Conservation (phyloP, 306 rosid genomes). For the Canavalia ensiformis region DNA sequence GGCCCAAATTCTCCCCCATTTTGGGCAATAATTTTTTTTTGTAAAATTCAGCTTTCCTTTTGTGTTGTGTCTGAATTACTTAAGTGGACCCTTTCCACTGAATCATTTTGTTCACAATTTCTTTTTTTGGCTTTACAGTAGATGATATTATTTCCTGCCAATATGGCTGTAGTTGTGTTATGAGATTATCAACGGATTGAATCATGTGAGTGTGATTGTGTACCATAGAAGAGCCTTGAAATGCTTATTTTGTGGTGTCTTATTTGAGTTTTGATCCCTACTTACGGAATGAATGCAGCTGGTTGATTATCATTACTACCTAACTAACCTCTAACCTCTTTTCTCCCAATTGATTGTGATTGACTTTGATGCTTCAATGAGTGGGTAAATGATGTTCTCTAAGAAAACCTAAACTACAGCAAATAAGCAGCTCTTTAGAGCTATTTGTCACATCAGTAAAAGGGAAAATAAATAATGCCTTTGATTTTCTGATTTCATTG, state of each 20-base stretch:
- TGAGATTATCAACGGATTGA: constrained; percentile 37
- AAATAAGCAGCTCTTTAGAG: not conserved
- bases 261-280: constrained; percentile 15
- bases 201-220: constrained; percentile 11
- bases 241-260: constrained; percentile 35
- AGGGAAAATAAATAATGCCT: not conserved
- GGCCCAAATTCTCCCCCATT: constrained; percentile 23
- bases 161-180: constrained; percentile 8
- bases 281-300: not conserved
- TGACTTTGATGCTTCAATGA: constrained; percentile 1
- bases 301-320: not conserved
- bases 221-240: constrained; percentile 27
- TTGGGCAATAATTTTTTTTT: constrained; percentile 44
- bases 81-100: constrained; percentile 19
- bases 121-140: not conserved
- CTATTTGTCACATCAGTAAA: not conserved
- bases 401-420: not conserved
- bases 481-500: not conserved
- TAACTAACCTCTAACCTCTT: not conserved
- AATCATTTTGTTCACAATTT: not conserved
- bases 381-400: not conserved
- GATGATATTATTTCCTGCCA: constrained; percentile 29
- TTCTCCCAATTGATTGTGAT: constrained; percentile 16
- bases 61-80: constrained; percentile 38
- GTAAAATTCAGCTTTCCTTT: constrained; percentile 29